Conservation (phyloP, 352 stramenopile genomes). For the Phytophthora hybrid region DNA sequence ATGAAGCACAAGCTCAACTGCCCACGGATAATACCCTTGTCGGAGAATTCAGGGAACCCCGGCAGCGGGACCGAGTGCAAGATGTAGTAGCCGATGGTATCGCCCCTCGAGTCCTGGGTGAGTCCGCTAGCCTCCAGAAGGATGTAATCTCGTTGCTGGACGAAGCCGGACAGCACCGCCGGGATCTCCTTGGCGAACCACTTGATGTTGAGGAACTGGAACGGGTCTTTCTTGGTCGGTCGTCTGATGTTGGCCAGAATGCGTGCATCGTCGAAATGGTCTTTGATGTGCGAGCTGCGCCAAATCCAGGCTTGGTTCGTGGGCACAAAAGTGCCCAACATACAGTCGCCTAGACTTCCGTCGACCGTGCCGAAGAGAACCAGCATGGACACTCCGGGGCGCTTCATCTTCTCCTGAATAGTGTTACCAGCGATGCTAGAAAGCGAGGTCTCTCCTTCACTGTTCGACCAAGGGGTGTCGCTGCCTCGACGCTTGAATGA, state of each 20-base stretch:
- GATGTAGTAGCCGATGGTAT: conserved; percentile 46
- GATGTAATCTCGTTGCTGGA: conserved; percentile 54
- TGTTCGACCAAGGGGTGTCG: not conserved
- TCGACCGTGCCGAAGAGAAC: conserved; percentile 51
- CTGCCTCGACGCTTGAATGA: not conserved
- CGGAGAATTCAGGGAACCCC: conserved; percentile 29
- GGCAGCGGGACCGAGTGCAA: conserved; percentile 50
- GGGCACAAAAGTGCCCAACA: conserved; percentile 55
- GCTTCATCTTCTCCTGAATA: conserved; percentile 12
- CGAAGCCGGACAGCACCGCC: conserved; percentile 32
- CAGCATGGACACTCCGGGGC: conserved; percentile 41
- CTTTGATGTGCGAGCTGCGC: conserved; percentile 59
- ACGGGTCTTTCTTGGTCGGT: conserved; percentile 49
- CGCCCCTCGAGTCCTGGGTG: conserved; percentile 33
- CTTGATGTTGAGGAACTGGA: conserved; percentile 57
- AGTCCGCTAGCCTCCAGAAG: conserved; percentile 32
- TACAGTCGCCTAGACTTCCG: conserved; percentile 60
- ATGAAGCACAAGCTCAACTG: conserved; percentile 54
- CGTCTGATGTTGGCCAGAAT: conserved; percentile 46
- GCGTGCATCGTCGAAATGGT: conserved; percentile 49
- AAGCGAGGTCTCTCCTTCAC: conserved; percentile 4
- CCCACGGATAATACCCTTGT: conserved; percentile 46
- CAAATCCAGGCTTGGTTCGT: conserved; percentile 54
- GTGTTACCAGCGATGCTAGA: conserved; percentile 22
- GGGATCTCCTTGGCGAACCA: conserved; percentile 56